Base-by-base conservation (phyloP, 306 rosid species). In the Cicer pinnatifidum region DNA sequence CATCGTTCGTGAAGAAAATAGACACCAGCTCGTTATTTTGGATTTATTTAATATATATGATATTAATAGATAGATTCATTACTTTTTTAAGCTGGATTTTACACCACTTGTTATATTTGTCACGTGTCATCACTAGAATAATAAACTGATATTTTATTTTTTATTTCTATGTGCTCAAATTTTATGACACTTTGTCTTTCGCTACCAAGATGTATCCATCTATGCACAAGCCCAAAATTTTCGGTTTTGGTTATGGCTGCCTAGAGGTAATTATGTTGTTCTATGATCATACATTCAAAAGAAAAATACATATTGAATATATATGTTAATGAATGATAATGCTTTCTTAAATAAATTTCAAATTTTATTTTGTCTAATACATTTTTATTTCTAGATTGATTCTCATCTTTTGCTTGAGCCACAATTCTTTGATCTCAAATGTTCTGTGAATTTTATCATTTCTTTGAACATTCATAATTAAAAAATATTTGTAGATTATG, bases 21-120 rank as follows among this genome's bases (percentile, higher is more conserved):
- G 33, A 23, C 3, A 23, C 33, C 0, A 23, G 2, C 3, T 23
- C 33, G 33, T 0, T 23, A 23, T 2, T 23, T 23, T 23, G 33
- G 33, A 23, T 2, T 23, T 23, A 23, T 23, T 23, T 23, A 23
- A 23, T 23, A 20, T 20, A 2, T 20, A 23, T 23, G 33, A 23
- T 23, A 23, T 23, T 23, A 23, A 59, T 59, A 59, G 43, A 59
- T 35, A 59, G 6, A 33, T 6, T 59, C 2, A 40, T 41, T 69
- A 50, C 76, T 39, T 75, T 75, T 75, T 75, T 80, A 75, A 79
- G 68, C 39, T 60, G 33, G 44, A 80, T 50, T 75, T 75, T 75
- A 17, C 72, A 69, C 80, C 84, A 43, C 54, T 68, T 68, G 13
- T 75, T 69, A 28, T 16, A 60, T 33, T 54, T 51, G 11, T 80